Evolutionary conservation across 1,284 basidiomycete species (phyloP), one percentile per base, ranked within the genome.

Genomic region (Boletellus deceptivus): DNA sequence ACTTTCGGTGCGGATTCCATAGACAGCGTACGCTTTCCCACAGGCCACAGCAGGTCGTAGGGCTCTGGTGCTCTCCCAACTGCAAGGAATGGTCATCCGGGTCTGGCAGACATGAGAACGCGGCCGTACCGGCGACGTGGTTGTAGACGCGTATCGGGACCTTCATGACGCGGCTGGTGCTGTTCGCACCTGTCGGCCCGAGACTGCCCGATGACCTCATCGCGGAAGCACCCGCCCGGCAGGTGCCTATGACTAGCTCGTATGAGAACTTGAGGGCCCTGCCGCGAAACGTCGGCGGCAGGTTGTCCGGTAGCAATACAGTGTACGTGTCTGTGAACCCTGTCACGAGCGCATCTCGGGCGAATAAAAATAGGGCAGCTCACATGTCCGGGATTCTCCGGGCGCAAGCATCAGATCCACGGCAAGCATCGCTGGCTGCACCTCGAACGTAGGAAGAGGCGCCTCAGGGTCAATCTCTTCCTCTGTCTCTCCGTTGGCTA

Each of bases 281-380:
- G 2, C 96, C 96, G 37, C 82, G 80, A 72, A 91, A 97, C 0
- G 93, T 92, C 0, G 96, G 96, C 0, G 96, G 96, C 0, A 98
- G 75, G 50, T 83, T 83, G 6, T 82, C 74, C 0, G 96, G 94
- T 1, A 98, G 72, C 3, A 74, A 70, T 3, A 94, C 70, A 0
- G 80, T 81, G 67, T 95, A 96, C 2, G 83, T 84, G 68, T 90
- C 93, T 95, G 59, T 36, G 43, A 44, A 48, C 31, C 43, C 6
- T 20, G 24, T 49, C 49, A 43, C 49, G 9, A 60, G 31, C 11
- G 8, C 1, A 14, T 27, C 20, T 18, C 36, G 9, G 8, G 24
- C 29, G 18, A 47, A 41, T 17, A 46, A 11, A 41, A 24, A 27
- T 6, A 35, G 29, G 42, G 48, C 49, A 3, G 79, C 89, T 64